phyloP scores from a whole-genome alignment of 148 eudicot genomes.

The Gaultheria prostrata region DNA sequence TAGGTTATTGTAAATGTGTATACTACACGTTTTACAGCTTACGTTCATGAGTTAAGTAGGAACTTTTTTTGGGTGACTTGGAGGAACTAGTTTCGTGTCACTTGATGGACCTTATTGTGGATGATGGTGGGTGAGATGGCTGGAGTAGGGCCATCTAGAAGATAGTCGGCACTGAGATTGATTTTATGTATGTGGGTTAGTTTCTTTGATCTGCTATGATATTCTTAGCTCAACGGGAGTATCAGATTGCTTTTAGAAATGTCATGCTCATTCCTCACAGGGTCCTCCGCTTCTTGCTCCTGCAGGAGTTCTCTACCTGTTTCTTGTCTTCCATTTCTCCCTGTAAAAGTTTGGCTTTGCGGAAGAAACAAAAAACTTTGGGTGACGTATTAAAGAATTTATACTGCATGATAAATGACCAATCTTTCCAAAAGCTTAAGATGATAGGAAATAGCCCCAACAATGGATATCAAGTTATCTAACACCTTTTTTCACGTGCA shows the following conservation, averaged over 20 bases:
- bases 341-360: background rate
- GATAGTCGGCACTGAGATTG: background rate
- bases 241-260: conserved; percentile 4
- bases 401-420: background rate
- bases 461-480: background rate
- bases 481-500: background rate
- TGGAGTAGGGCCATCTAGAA: background rate
- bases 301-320: background rate
- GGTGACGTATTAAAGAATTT: background rate
- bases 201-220: background rate
- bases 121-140: background rate
- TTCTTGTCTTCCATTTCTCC: background rate
- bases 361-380: background rate
- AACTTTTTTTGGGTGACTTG: background rate
- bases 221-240: background rate
- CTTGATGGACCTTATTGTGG: background rate
- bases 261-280: background rate
- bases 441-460: background rate
- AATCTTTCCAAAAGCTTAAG: background rate
- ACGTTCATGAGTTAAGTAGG: background rate
- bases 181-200: background rate
- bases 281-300: background rate
- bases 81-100: conserved; percentile 1
- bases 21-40: background rate
- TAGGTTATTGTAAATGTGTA: background rate